Conservation (phyloP, 176 grass and related monocot genomes). For the Aegilops longissima region DNA sequence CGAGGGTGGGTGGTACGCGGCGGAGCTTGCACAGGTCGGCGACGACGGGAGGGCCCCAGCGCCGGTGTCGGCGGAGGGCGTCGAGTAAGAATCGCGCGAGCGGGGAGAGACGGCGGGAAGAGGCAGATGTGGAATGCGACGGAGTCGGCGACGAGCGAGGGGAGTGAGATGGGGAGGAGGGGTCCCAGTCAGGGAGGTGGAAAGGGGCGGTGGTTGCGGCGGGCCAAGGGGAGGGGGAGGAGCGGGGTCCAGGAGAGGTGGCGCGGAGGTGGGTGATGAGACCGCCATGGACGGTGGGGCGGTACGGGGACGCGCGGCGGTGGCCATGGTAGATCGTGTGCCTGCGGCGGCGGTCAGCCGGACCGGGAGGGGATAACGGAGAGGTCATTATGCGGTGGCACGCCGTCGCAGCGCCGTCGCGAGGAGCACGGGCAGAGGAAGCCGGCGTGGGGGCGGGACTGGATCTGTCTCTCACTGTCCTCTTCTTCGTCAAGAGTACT, state of each 20-base stretch:
- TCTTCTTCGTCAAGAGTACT: no score
- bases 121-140: constrained; percentile 17
- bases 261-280: constrained; percentile 46
- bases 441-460: no score
- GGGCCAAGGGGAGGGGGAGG: background rate
- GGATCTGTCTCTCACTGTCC: no score
- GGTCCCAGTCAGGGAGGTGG: constrained; percentile 54
- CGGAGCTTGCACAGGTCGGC: constrained; percentile 76
- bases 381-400: constrained; percentile 20
- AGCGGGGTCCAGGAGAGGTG: background rate
- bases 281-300: constrained; percentile 54
- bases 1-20: constrained; percentile 58
- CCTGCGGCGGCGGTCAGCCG: background rate
- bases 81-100: constrained; percentile 72
- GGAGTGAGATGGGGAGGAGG: constrained; percentile 23
- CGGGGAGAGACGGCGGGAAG: constrained; percentile 64
- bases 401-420: constrained; percentile 33
- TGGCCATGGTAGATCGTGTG: constrained; percentile 75
- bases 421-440: background rate
- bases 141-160: background rate
- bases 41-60: constrained; percentile 59
- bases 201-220: background rate
- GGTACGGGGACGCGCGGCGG: constrained; percentile 58
- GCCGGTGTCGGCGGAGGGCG: constrained; percentile 58
- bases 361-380: background rate